A percentile compares a stretch with the other conserved stretches of the same genome.
Evolutionary conservation across 2,329 filamentous ascomycete species (phyloP).

Genomic region (Colletotrichum spaethianum): DNA sequence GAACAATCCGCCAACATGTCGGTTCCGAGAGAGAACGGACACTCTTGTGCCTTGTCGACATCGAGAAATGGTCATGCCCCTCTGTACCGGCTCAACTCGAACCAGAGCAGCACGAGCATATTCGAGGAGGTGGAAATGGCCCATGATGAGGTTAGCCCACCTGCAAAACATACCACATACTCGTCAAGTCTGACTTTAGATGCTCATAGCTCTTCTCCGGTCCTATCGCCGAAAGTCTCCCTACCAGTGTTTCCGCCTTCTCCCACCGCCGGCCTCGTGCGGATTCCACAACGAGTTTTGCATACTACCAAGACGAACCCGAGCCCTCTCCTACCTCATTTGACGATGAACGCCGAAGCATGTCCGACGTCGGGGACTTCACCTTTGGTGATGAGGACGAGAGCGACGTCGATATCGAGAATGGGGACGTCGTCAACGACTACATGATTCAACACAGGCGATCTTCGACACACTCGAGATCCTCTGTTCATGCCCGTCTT

Average conservation of each 20-base stretch:
- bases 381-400: conserved; percentile 57
- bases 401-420: conserved; percentile 55
- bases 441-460: conserved; percentile 71
- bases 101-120: conserved; percentile 83
- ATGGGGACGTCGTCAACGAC: conserved; percentile 59
- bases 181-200: neutral
- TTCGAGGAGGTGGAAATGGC: conserved; percentile 99
- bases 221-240: conserved; percentile 95
- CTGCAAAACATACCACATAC: neutral
- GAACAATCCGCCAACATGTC: conserved; percentile 21
- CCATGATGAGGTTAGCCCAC: conserved; percentile 82
- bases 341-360: conserved; percentile 48
- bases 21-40: conserved; percentile 15
- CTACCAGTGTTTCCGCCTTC: conserved; percentile 93
- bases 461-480: conserved; percentile 72
- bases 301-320: conserved; percentile 80
- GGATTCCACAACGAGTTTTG: conserved; percentile 90
- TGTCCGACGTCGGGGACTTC: conserved; percentile 57
- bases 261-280: conserved; percentile 85
- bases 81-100: conserved; percentile 77
- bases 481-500: conserved; percentile 74
- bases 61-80: conserved; percentile 41
- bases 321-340: conserved; percentile 41
- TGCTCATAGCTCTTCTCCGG: conserved; percentile 81
- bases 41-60: conserved; percentile 25